Evolutionary conservation across 805 yeast genomes (phyloP).

Genomic region (Ogataea populi-albae): DNA sequence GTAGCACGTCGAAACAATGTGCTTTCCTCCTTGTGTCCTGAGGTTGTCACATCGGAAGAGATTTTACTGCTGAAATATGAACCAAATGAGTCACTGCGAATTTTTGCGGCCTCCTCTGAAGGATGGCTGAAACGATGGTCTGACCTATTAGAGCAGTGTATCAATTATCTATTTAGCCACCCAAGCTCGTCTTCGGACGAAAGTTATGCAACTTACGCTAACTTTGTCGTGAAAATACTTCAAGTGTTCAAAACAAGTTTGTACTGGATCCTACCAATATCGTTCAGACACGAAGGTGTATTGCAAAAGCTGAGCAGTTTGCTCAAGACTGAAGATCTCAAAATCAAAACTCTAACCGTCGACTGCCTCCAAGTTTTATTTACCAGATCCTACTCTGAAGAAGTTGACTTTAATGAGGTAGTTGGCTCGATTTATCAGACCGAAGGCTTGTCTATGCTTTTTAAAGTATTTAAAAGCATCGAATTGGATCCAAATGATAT

Average conservation of each 20-base stretch:
- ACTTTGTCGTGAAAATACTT: conserved; percentile 62
- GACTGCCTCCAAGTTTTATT: conserved; percentile 89
- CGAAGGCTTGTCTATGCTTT: conserved; percentile 69
- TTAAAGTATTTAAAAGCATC: conserved; percentile 59
- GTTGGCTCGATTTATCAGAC: conserved; percentile 74
- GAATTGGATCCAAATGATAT: conserved; percentile 66
- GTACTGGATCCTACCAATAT: conserved; percentile 84
- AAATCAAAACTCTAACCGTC: conserved; percentile 76
- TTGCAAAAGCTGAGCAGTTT: conserved; percentile 61
- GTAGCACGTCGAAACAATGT: conserved; percentile 78
- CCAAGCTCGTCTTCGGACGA: conserved; percentile 8
- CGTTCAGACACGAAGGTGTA: conserved; percentile 64
- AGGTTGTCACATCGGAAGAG: conserved; percentile 70
- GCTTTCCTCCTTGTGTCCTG: conserved; percentile 78
- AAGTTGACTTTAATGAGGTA: conserved; percentile 69
- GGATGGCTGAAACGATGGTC: conserved; percentile 91
- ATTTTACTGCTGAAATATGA: conserved; percentile 64
- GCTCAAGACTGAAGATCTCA: conserved; percentile 54
- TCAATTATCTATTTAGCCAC: conserved; percentile 27
- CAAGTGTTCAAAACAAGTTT: conserved; percentile 86
- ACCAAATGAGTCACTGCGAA: conserved; percentile 57
- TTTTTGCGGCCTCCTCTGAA: conserved; percentile 63
- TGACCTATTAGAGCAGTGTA: conserved; percentile 45
- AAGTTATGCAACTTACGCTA: conserved; percentile 11
- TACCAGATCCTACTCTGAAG: conserved; percentile 68